Evolutionary conservation across 164 flowering plant genomes (phyloP), one percentile per base, ranked within the genome.

Genomic region (Vitis cinerea): DNA sequence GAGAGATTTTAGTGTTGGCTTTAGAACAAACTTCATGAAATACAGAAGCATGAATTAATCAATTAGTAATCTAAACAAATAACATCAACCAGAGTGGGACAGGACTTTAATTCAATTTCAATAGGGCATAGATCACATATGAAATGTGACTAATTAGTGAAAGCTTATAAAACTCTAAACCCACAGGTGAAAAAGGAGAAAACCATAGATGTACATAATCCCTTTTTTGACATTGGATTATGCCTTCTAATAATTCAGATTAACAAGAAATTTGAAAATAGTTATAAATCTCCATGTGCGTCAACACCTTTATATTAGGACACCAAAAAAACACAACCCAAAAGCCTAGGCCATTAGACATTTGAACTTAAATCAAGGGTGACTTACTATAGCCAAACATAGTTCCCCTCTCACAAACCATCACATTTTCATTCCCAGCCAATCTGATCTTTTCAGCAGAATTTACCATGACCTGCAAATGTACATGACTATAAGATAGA

Each of bases 321-420:
- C 66, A 61, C 8, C 9, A 14, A 54, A 61, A 61, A 23, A 23
- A 23, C 27, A 23, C 2, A 19, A n/a, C 31, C 31, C 9, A 66
- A 12, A 8, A 63, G 30, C 60, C 61, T 44, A 9, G 6, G 53
- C 50, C 61, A 70, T 30, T 30, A 37, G 16, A 62, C 30, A 13
- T n/a, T 29, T 31, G 67, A 61, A 49, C 50, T 13, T 7, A 23
- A 47, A 67, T 54, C 55, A 52, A 23, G 37, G 63, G 44, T 58
- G 61, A 84, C 97, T 90, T 88, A 92, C 98, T 91, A 75, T 95
- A 95, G 62, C 99, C 99, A 84, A 95, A 95, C 99, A 95, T 95
- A 71, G 98, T 95, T 79, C 99, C 99, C 72, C 98, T 80, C 77
- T 95, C 99, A 78, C 99, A 95, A 54, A 95, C 97, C 98, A 95